Base-by-base conservation (phyloP, 495 filamentous ascomycete species). In the Penicillium coffeae region DNA sequence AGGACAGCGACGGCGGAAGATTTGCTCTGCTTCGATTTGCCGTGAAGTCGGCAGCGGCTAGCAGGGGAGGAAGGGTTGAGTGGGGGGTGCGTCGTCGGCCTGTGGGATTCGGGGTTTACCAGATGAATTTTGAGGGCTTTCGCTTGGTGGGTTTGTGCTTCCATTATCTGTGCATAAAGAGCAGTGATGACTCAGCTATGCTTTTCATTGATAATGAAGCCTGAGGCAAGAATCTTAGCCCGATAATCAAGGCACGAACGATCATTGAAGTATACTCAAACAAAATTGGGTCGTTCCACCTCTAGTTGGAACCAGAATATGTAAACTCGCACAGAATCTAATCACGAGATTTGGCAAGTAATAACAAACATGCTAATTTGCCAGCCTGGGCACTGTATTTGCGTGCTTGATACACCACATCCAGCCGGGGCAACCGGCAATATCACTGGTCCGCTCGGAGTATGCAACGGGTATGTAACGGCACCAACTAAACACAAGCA, bases 61-160 rank as follows among this genome's bases (percentile, higher is more conserved):
- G 33, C 45, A 52, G 46, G 48, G 58, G 50, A 46, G 53, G 18
- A 50, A 51, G 52, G 33, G 47, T 47, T 43, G 60, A 50, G 48
- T 54, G 55, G 50, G 48, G 51, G 53, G 47, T 65, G 55, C 50
- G 62, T 68, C 69, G 64, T 68, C 66, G 64, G 61, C 65, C 58
- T 70, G 70, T 73, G 70, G 65, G 70, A 67, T 73, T 73, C 70
- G 64, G 60, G 52, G 42, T 30, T 41, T 49, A 58, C 60, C 68
- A 58, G 62, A 66, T 56, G 72, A 75, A 73, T 75, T 75, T 75
- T 73, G 72, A 75, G 68, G 72, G 68, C 72, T 72, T 75, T 75
- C 72, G 72, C 72, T 75, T 73, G 59, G 56, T 55, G 33, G 52
- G 57, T 64, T 65, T 71, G 67, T 70, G 66, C 70, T 73, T 75